phyloP scores from a whole-genome alignment of 73 alveolate genomes.

The Tetrahymena malaccensis region DNA sequence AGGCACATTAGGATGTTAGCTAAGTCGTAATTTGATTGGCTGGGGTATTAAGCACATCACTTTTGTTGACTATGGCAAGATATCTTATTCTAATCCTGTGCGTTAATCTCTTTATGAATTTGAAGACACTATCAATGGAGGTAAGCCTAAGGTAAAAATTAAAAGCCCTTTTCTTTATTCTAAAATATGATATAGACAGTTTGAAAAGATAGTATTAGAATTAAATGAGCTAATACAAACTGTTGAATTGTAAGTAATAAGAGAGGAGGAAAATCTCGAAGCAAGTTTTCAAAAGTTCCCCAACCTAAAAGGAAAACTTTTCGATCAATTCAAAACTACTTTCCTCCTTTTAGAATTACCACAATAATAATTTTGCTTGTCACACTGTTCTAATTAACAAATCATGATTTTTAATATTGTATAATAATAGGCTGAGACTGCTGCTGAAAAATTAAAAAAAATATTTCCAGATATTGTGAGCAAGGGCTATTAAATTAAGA shows the following conservation, averaged over 20 bases:
- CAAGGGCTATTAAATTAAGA: slow-evolving; percentile 67
- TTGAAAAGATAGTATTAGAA: neutral
- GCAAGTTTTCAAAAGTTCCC: neutral
- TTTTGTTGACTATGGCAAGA: slow-evolving; percentile 90
- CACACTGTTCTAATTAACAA: neutral
- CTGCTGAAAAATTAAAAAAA: slow-evolving; percentile 85
- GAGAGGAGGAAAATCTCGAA: neutral
- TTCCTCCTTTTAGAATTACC: neutral
- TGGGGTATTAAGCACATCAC: slow-evolving; percentile 97
- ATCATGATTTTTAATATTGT: neutral
- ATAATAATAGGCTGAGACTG: slow-evolving; percentile 72
- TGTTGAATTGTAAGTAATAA: neutral
- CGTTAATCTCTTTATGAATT: slow-evolving; percentile 90
- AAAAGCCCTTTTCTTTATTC: neutral
- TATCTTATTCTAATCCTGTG: slow-evolving; percentile 94
- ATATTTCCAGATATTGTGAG: slow-evolving; percentile 85
- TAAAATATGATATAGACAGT: neutral
- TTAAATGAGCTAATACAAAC: neutral
- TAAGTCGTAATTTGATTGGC: slow-evolving; percentile 81
- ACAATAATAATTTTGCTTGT: neutral
- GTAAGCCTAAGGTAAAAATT: slow-evolving; percentile 27
- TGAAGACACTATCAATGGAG: slow-evolving; percentile 78
- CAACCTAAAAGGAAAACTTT: neutral
- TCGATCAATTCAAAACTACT: neutral
- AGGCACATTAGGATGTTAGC: slow-evolving; percentile 96